A percentile compares a stretch with the other conserved stretches of the same genome.
phyloP scores from a whole-genome alignment of 257 asterid genomes.

The Pogostemon cablin region DNA sequence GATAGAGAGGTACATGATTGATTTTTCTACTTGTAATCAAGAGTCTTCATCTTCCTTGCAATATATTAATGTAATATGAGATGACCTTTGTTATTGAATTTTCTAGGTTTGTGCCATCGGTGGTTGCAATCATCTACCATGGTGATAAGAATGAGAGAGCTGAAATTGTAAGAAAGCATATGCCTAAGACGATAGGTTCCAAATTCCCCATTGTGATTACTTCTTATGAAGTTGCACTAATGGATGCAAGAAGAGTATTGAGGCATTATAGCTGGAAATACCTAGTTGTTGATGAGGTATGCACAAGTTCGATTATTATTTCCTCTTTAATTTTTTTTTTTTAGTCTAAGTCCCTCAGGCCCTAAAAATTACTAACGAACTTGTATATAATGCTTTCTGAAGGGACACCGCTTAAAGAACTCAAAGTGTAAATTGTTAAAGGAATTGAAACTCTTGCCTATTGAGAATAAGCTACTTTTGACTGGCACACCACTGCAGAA shows the following conservation, averaged over 20 bases:
- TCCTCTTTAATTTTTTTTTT: background rate
- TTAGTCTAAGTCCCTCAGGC: conserved; percentile 18
- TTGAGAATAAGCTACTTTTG: conserved; percentile 91
- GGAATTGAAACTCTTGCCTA: conserved; percentile 60
- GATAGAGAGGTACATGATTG: conserved; percentile 58
- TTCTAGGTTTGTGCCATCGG: conserved; percentile 77
- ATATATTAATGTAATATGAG: conserved; percentile 6
- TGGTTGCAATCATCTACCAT: conserved; percentile 80
- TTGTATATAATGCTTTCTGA: conserved; percentile 36
- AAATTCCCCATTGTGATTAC: conserved; percentile 86
- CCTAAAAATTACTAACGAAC: conserved; percentile 22
- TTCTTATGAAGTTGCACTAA: conserved; percentile 83
- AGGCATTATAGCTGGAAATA: conserved; percentile 89
- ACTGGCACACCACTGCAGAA: conserved; percentile 99
- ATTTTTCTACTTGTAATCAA: conserved; percentile 24
- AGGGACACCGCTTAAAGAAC: conserved; percentile 98
- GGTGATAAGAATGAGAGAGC: conserved; percentile 75
- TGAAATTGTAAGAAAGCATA: conserved; percentile 72
- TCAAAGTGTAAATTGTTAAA: conserved; percentile 78
- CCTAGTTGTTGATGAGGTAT: conserved; percentile 96
- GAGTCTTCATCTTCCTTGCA: background rate
- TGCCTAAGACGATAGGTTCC: conserved; percentile 86
- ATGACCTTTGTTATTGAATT: conserved; percentile 20
- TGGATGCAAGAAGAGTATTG: conserved; percentile 62
- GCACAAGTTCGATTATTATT: background rate